Evolutionary conservation across 441 rosid genomes (phyloP).

Genomic region (Populus hybrid): DNA sequence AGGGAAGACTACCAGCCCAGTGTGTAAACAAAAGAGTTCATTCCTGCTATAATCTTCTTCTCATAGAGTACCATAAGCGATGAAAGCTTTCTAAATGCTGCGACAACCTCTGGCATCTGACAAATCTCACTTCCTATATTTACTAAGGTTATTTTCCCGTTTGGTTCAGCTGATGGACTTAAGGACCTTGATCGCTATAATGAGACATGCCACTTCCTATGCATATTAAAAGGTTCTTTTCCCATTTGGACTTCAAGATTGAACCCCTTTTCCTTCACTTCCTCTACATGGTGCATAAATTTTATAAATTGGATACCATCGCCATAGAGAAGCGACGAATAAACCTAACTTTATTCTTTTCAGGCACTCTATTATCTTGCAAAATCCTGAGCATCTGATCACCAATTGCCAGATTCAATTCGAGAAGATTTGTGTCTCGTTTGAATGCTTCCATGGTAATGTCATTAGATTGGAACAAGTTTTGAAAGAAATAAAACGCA

Average conservation of each 20-base stretch:
- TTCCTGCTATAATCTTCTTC: slow-evolving; percentile 11
- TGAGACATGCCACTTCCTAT: slow-evolving; percentile 3
- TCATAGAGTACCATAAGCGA: background rate
- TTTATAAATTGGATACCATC: background rate
- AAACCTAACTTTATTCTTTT: background rate
- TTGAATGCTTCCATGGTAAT: slow-evolving; percentile 5
- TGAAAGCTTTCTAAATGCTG: slow-evolving; percentile 15
- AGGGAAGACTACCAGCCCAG: slow-evolving; percentile 3
- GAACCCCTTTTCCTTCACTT: slow-evolving; percentile 23
- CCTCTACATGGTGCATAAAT: slow-evolving; percentile 4
- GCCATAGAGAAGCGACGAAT: background rate
- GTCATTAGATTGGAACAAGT: slow-evolving; percentile 12
- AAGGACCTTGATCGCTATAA: slow-evolving; percentile 1
- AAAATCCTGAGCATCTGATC: background rate
- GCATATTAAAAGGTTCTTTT: background rate
- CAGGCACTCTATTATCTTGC: background rate
- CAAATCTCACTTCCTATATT: slow-evolving; percentile 28
- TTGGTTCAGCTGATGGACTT: background rate
- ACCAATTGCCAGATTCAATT: background rate
- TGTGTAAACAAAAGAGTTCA: slow-evolving; percentile 18
- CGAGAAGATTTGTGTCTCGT: background rate
- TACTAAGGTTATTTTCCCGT: slow-evolving; percentile 21
- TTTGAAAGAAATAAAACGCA: slow-evolving; percentile 12
- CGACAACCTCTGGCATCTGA: slow-evolving; percentile 20
- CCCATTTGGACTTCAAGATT: background rate